A percentile compares a stretch with the other conserved stretches of the same genome.
phyloP scores from a whole-genome alignment of 192 early-diverging fungal species.

The Gaertneriomyces semiglobifer region DNA sequence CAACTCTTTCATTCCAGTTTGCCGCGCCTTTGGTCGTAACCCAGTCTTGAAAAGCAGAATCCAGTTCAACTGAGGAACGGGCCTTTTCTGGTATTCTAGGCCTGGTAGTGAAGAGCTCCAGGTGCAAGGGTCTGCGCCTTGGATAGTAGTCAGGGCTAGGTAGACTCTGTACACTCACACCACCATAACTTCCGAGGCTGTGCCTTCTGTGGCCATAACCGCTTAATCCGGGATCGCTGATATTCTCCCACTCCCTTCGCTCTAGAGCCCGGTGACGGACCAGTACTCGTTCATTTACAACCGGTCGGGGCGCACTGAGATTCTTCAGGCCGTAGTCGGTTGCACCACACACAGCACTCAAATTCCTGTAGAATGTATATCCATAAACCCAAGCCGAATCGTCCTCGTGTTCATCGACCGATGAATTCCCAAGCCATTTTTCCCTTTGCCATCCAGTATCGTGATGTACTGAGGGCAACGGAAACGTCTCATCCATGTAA shows the following conservation, averaged over 20 bases:
- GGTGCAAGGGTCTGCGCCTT: too few relatives aligned
- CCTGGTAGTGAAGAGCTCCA: slow-evolving; percentile 6
- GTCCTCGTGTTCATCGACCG: slow-evolving; percentile 27
- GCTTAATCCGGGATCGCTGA: too few relatives aligned
- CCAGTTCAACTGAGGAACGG: background rate
- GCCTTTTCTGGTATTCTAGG: slow-evolving; percentile 18
- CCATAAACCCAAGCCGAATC: slow-evolving; percentile 32
- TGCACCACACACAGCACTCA: slow-evolving; percentile 15
- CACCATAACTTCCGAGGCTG: too few relatives aligned
- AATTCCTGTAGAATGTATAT: slow-evolving; percentile 39
- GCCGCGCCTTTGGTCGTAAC: background rate
- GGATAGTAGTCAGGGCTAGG: too few relatives aligned
- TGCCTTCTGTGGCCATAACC: too few relatives aligned
- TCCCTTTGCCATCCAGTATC: slow-evolving; percentile 35
- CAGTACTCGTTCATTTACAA: slow-evolving; percentile 11
- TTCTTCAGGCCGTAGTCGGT: slow-evolving; percentile 15
- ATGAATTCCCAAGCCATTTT: slow-evolving; percentile 50
- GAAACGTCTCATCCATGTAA: background rate
- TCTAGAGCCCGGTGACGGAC: slow-evolving; percentile 18
- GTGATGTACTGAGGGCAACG: background rate
- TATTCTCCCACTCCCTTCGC: background rate
- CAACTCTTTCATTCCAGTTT: background rate
- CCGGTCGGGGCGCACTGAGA: slow-evolving; percentile 8
- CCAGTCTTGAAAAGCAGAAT: background rate
- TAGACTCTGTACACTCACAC: too few relatives aligned